Evolutionary conservation across 2,329 filamentous ascomycete genomes (phyloP).

Genomic region (Ascomycota sp.): DNA sequence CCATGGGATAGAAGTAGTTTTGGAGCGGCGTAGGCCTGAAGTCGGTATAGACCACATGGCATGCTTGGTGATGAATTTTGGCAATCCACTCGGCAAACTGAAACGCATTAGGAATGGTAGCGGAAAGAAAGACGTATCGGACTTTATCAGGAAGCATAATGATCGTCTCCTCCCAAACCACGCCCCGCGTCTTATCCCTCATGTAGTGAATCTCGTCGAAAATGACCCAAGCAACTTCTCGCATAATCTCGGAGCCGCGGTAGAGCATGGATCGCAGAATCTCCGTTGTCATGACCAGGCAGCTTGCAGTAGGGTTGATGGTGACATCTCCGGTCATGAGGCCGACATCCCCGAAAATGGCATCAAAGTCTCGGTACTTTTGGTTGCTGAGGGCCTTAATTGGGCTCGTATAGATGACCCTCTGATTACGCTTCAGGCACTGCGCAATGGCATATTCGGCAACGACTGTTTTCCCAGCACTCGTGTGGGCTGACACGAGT

Average conservation of each 20-base stretch:
- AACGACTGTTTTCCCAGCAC: slow-evolving; percentile 93
- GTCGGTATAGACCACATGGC: slow-evolving; percentile 97
- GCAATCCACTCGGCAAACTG: slow-evolving; percentile 99
- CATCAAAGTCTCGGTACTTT: slow-evolving; percentile 91
- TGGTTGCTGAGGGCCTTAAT: slow-evolving; percentile 98
- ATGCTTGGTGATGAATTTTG: slow-evolving; percentile 93
- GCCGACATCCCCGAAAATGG: slow-evolving; percentile 89
- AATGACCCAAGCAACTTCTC: slow-evolving; percentile 93
- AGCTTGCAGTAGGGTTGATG: slow-evolving; percentile 95
- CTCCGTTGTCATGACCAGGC: slow-evolving; percentile 97
- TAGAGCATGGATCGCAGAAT: slow-evolving; percentile 98
- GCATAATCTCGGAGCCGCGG: slow-evolving; percentile 96
- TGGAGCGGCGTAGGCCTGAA: slow-evolving; percentile 92
- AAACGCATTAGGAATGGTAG: slow-evolving; percentile 96
- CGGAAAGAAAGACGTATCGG: slow-evolving; percentile 92
- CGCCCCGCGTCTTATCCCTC: slow-evolving; percentile 81
- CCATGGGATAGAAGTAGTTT: slow-evolving; percentile 92
- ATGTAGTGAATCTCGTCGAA: slow-evolving; percentile 99
- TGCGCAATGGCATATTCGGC: slow-evolving; percentile 97
- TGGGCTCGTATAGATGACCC: slow-evolving; percentile 96
- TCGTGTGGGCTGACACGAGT: slow-evolving; percentile 88
- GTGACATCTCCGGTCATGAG: slow-evolving; percentile 98
- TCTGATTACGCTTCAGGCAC: slow-evolving; percentile 88
- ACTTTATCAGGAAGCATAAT: slow-evolving; percentile 97
- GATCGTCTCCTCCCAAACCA: slow-evolving; percentile 98